Percentiles rank a stretch among this genome's conserved stretches.
These are phyloP conservation scores for Diaporthe nobilis DNA, from an alignment of 2,329 filamentous ascomycete species.

Conservation along the genomic window DNA sequence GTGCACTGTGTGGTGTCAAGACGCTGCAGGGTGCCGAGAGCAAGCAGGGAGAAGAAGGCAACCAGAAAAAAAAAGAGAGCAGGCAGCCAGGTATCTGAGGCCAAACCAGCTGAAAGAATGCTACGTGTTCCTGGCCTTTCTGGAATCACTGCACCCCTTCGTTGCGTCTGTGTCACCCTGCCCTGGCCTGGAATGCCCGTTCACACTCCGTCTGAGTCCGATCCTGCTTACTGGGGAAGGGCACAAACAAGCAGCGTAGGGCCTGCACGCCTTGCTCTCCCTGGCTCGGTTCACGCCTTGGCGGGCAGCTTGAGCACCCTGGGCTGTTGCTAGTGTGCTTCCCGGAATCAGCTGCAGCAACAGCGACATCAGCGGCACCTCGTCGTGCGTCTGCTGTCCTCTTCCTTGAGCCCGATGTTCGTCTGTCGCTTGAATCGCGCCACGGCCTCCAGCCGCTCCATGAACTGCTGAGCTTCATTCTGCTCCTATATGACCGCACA, in stretches of 20 bases:
- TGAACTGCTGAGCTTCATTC: slow-evolving; percentile 44
- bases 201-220: neutral
- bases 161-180: neutral
- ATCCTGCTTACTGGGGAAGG: neutral
- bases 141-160: neutral
- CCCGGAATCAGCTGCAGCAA: neutral
- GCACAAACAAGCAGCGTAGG: slow-evolving; percentile 42
- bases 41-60: slow-evolving; percentile 26
- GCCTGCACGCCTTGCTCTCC: slow-evolving; percentile 39
- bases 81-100: slow-evolving; percentile 14
- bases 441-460: slow-evolving; percentile 48
- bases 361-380: neutral
- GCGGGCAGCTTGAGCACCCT: slow-evolving; percentile 43
- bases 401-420: slow-evolving; percentile 38
- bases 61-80: neutral
- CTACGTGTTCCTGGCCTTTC: neutral
- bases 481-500: slow-evolving; percentile 49
- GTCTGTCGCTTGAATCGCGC: slow-evolving; percentile 46
- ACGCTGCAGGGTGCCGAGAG: slow-evolving; percentile 19
- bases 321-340: slow-evolving; percentile 6
- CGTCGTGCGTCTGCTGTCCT: neutral
- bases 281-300: slow-evolving; percentile 38
- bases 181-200: neutral
- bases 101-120: slow-evolving; percentile 12
- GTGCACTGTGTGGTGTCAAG: neutral